phyloP scores from a whole-genome alignment of 148 eudicot genomes.

The Mesembryanthemum crystallinum region DNA sequence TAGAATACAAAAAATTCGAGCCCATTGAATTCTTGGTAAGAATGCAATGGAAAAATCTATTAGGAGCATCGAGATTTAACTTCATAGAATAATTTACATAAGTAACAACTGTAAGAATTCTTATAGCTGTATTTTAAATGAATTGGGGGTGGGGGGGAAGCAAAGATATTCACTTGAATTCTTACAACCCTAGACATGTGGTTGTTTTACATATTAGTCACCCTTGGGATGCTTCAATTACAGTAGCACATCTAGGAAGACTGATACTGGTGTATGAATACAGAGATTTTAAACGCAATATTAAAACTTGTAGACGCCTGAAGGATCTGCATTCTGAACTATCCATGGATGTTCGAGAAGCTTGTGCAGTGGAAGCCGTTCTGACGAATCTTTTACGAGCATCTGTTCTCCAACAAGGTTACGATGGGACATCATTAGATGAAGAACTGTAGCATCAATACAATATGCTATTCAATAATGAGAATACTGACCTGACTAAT shows the following conservation, averaged over 20 bases:
- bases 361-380: constrained; percentile 83
- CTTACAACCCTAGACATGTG: constrained; percentile 14
- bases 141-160: background rate
- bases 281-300: background rate
- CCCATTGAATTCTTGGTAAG: too few relatives aligned
- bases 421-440: background rate
- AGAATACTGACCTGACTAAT: constrained; percentile 51
- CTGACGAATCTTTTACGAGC: constrained; percentile 86
- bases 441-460: background rate
- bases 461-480: background rate
- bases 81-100: too few relatives aligned
- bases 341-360: constrained; percentile 96
- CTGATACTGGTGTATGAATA: constrained; percentile 10
- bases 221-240: background rate
- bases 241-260: constrained; percentile 1
- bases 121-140: constrained; percentile 21
- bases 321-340: constrained; percentile 83
- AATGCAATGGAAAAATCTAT: too few relatives aligned
- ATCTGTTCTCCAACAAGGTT: constrained; percentile 40
- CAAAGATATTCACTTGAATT: constrained; percentile 15
- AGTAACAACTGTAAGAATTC: background rate
- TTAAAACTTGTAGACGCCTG: constrained; percentile 67
- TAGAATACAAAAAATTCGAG: too few relatives aligned
- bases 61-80: too few relatives aligned
- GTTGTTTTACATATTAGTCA: constrained; percentile 19